phyloP scores from a whole-genome alignment of 2,329 filamentous ascomycete species.

The Pseudogymnoascus sp. region DNA sequence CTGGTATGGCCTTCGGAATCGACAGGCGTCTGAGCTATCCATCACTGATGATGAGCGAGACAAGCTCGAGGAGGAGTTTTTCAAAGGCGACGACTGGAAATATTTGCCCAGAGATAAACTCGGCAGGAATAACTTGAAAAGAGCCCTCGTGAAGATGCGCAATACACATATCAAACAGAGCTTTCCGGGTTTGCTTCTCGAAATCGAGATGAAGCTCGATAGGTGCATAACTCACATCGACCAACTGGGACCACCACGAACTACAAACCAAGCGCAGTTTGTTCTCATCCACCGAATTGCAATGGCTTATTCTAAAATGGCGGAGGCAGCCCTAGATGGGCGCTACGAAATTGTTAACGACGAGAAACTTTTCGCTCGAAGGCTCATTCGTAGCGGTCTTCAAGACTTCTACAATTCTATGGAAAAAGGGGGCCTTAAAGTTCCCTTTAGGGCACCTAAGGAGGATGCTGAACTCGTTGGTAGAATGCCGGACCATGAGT shows the following conservation, averaged over 20 bases:
- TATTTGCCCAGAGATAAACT: constrained; percentile 13
- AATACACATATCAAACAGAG: constrained; percentile 15
- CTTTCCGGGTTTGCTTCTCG: constrained; percentile 13
- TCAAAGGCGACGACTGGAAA: constrained; percentile 16
- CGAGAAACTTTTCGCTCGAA: constrained; percentile 12
- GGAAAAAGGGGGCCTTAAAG: constrained; percentile 7
- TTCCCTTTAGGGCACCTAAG: neutral
- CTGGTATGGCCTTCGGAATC: constrained; percentile 39
- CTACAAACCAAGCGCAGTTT: constrained; percentile 13
- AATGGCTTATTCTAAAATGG: constrained; percentile 11
- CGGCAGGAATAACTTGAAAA: constrained; percentile 16
- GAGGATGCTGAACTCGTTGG: constrained; percentile 12
- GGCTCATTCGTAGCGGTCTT: constrained; percentile 10
- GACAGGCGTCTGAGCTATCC: constrained; percentile 27
- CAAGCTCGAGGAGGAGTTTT: constrained; percentile 14
- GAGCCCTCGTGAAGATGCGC: constrained; percentile 14
- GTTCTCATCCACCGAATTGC: constrained; percentile 11
- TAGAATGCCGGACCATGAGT: neutral
- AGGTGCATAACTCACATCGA: constrained; percentile 10
- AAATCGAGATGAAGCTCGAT: constrained; percentile 12
- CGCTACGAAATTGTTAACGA: constrained; percentile 12
- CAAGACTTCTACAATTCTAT: constrained; percentile 12
- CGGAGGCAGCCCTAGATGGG: constrained; percentile 13
- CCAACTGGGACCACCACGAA: constrained; percentile 12
- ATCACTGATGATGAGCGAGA: constrained; percentile 21